Percentiles rank a stretch among this genome's conserved stretches.
phyloP scores from a whole-genome alignment of 495 filamentous ascomycete genomes.

The Xylaria venustula region DNA sequence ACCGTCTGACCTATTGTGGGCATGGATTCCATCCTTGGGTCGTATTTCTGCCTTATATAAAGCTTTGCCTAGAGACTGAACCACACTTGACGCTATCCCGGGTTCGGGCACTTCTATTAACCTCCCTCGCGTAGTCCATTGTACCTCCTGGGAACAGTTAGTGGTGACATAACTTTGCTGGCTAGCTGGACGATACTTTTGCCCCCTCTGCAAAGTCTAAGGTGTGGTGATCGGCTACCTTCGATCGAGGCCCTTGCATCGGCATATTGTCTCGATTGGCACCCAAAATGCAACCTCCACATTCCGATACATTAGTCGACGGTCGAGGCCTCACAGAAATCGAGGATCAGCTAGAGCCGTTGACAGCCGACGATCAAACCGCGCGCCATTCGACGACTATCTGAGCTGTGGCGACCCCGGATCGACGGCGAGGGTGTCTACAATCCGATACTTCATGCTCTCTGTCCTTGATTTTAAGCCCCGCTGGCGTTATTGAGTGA shows the following conservation, averaged over 20 bases:
- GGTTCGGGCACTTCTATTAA: slow-evolving; percentile 1
- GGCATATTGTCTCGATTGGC: not conserved
- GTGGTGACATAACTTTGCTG: no score
- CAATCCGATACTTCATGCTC: slow-evolving; percentile 1
- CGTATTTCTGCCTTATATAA: slow-evolving; percentile 9
- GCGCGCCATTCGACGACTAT: not conserved
- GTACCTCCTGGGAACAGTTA: slow-evolving; percentile 6
- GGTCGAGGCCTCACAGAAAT: slow-evolving; percentile 5
- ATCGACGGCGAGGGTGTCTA: not conserved
- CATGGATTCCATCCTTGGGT: not conserved
- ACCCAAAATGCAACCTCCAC: slow-evolving; percentile 1
- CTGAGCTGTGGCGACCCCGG: slow-evolving; percentile 1
- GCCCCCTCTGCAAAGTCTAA: not conserved
- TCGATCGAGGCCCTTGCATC: slow-evolving; percentile 1
- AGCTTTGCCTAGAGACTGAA: slow-evolving; percentile 2
- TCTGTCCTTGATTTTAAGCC: not conserved
- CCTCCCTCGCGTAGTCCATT: not conserved
- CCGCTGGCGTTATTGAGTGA: not conserved
- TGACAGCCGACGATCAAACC: slow-evolving; percentile 10
- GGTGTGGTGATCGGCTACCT: slow-evolving; percentile 4
- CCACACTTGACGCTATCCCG: slow-evolving; percentile 5
- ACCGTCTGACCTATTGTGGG: not conserved
- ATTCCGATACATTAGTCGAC: not conserved
- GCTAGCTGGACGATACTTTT: no score
- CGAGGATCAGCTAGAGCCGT: slow-evolving; percentile 1